A percentile compares a stretch with the other conserved stretches of the same genome.
These are phyloP conservation scores for Leptographium radiaticola DNA, from an alignment of 2,329 filamentous ascomycete genomes.

Conservation along the genomic window DNA sequence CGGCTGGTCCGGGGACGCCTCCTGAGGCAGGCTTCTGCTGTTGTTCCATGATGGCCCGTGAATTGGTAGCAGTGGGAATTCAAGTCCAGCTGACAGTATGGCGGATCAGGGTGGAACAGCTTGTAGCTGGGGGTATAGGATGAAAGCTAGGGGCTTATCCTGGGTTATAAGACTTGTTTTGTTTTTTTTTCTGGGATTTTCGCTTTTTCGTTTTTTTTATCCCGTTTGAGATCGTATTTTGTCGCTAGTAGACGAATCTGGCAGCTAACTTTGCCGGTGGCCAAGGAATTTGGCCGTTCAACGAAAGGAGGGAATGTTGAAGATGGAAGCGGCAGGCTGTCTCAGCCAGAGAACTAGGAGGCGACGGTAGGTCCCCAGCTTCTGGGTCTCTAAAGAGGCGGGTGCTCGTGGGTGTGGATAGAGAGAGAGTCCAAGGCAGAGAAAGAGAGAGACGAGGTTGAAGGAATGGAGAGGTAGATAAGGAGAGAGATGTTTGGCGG, in stretches of 20 bases:
- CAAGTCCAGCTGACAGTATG: background rate
- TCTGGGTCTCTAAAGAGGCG: conserved; percentile 1
- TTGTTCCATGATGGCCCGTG: conserved; percentile 45
- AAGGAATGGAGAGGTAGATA: conserved; percentile 1
- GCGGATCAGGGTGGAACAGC: background rate
- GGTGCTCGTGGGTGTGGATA: background rate
- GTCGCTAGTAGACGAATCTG: background rate
- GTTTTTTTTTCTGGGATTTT: background rate
- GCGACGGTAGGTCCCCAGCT: background rate
- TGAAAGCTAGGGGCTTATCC: background rate
- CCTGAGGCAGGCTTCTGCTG: conserved; percentile 41
- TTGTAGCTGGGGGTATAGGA: background rate
- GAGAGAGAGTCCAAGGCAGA: conserved; percentile 2
- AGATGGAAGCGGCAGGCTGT: background rate
- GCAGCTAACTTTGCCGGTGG: background rate
- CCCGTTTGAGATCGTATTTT: background rate
- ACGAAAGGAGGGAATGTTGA: background rate
- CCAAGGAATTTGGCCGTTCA: background rate
- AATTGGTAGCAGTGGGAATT: too few species aligned
- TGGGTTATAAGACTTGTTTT: background rate
- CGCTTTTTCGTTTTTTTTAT: background rate
- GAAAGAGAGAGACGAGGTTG: conserved; percentile 6
- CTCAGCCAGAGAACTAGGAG: background rate
- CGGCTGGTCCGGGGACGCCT: conserved; percentile 59
- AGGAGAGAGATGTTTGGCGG: conserved; percentile 1